Evolutionary conservation across 345 rosid species (phyloP).

Genomic region (Dovyalis caffra): DNA sequence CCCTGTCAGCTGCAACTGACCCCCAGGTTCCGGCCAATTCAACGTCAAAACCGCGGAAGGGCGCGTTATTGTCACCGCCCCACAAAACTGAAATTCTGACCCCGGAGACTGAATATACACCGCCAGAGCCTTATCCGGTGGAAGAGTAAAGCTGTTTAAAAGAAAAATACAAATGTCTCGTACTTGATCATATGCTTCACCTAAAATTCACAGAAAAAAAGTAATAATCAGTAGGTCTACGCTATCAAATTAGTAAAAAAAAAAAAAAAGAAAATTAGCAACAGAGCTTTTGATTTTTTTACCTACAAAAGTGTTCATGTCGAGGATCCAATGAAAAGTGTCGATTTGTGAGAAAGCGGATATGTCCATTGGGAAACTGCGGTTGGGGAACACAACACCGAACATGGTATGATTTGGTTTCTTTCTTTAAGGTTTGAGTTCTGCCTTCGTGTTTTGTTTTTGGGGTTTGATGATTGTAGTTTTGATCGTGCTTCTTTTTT

Average conservation of each 20-base stretch:
- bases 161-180: slow-evolving; percentile 85
- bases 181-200: slow-evolving; percentile 81
- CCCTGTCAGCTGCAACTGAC: slow-evolving; percentile 63
- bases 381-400: slow-evolving; percentile 91
- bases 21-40: slow-evolving; percentile 84
- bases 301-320: slow-evolving; percentile 97
- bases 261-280: not conserved
- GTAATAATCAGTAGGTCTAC: not conserved
- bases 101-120: slow-evolving; percentile 92
- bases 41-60: slow-evolving; percentile 88
- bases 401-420: too few species aligned
- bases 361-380: slow-evolving; percentile 93
- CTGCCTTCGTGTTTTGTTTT: not conserved
- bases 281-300: not conserved
- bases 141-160: slow-evolving; percentile 70
- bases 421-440: not conserved
- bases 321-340: slow-evolving; percentile 91
- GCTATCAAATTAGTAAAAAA: too few species aligned
- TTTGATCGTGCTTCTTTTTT: not conserved
- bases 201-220: slow-evolving; percentile 25
- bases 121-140: slow-evolving; percentile 88
- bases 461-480: not conserved
- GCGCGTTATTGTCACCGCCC: slow-evolving; percentile 73
- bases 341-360: slow-evolving; percentile 88
- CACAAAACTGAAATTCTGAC: slow-evolving; percentile 73